Percentiles rank a stretch among this genome's conserved stretches.
Evolutionary conservation across 176 grass and related monocot species (phyloP).

Genomic region (Carex littledalei): DNA sequence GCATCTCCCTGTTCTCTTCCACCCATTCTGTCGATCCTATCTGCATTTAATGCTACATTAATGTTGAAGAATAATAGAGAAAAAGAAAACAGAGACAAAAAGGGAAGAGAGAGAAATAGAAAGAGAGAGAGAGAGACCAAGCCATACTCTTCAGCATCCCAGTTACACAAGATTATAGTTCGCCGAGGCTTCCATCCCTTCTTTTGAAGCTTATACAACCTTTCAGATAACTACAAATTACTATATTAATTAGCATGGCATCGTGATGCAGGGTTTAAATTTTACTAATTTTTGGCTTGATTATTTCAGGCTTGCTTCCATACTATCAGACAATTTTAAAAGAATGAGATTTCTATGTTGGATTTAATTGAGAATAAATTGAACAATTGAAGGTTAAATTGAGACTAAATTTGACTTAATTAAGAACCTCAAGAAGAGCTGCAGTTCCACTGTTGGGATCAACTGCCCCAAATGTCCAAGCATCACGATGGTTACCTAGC

Average conservation of each 20-base stretch:
- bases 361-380: not conserved
- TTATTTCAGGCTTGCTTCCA: not conserved
- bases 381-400: not conserved
- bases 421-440: constrained; percentile 71
- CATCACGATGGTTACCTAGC: constrained; percentile 91
- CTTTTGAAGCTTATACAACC: constrained; percentile 65
- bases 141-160: constrained; percentile 85
- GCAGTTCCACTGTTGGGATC: constrained; percentile 89
- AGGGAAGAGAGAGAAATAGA: not conserved
- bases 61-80: constrained; percentile 16
- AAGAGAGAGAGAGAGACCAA: constrained; percentile 40
- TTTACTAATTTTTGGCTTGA: not conserved
- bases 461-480: constrained; percentile 85
- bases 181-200: constrained; percentile 81
- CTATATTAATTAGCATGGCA: not conserved
- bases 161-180: constrained; percentile 87
- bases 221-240: constrained; percentile 65
- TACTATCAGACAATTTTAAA: not conserved
- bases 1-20: constrained; percentile 74
- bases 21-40: constrained; percentile 97
- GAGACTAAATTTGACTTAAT: not conserved
- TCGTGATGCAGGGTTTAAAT: not conserved
- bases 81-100: not conserved
- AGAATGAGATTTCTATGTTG: not conserved
- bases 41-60: constrained; percentile 29